Conservation (phyloP, 2,329 filamentous ascomycete species). For the Cladophialophora immunda region DNA sequence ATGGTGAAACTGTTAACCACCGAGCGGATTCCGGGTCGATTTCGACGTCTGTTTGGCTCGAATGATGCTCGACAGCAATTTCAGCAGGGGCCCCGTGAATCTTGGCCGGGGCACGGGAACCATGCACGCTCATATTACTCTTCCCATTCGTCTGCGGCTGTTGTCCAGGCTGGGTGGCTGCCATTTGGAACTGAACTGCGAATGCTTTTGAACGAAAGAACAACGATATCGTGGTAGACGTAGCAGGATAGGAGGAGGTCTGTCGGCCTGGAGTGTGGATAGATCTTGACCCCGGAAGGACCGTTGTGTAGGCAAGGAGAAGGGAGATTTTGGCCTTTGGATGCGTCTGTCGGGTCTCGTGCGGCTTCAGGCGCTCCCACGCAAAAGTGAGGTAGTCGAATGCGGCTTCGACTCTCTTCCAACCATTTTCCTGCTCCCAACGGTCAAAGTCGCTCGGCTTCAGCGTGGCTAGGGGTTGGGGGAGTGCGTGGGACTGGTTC, state of each 20-base stretch:
- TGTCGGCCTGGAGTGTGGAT: too few relatives aligned
- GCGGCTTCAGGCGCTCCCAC: too few relatives aligned
- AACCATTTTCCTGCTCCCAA: too few relatives aligned
- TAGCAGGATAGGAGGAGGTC: neutral
- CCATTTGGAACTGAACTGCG: slow-evolving; percentile 14
- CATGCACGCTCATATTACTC: neutral
- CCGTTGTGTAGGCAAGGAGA: too few relatives aligned
- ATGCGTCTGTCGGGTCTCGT: too few relatives aligned
- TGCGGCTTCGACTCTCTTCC: too few relatives aligned
- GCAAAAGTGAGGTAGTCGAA: too few relatives aligned
- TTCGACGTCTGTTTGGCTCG: neutral
- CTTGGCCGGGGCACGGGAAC: slow-evolving; percentile 2
- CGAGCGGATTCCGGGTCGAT: slow-evolving; percentile 1
- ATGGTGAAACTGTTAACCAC: slow-evolving; percentile 75
- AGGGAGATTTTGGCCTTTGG: too few relatives aligned
- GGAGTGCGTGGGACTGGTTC: too few relatives aligned
- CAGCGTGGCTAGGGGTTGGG: too few relatives aligned
- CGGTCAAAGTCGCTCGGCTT: too few relatives aligned
- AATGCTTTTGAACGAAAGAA: neutral
- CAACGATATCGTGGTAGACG: neutral
- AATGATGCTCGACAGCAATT: neutral
- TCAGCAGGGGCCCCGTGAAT: neutral
- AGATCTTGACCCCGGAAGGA: too few relatives aligned
- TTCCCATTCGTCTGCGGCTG: neutral
- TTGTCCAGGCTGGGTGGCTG: neutral